Evolutionary conservation across 1,139 yeast species (phyloP), one percentile per base, ranked within the genome.

Genomic region (Protomyces inouyei): DNA sequence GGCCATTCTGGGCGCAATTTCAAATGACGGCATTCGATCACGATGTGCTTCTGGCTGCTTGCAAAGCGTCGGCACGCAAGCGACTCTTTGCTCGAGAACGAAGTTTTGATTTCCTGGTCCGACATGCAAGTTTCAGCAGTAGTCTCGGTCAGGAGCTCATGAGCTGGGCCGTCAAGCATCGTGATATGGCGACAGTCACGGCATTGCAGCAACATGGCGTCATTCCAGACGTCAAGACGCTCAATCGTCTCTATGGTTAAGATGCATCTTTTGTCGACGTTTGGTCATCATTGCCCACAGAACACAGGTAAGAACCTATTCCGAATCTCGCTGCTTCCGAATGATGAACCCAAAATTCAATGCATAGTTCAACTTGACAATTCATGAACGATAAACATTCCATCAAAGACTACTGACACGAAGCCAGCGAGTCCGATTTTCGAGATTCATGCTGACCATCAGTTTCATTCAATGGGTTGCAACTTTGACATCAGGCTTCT

Each of bases 211-310:
- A 52, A 3, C 48, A 57, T 38, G 52, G 51, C 25, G 55, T 57
- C 36, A n/a, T 53, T 12, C 61, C 61, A n/a, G 61, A 54, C 18
- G 48, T 57, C 48, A 45, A 52, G n/a, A 54, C 61, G 10, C 61
- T 57, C 10, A 57, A 57, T 21, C 16, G 8, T 4, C 48, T 43
- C 14, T 18, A 10, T 43, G 23, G 12, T 16, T n/a, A 23, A 18
- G 25, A 5, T 18, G 12, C 28, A 43, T 12, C 12, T 16, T 18
- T 4, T 28, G 5, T 28, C 32, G 5, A 28, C 32, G 8, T 28
- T 28, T 6, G 32, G 32, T 28, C 1, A 28, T 28, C 32, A 28
- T 28, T 28, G 32, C 1, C 32, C 32, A 6, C 32, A 1, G 1
- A 28, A 28, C 8, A 28, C 32, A 28, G 32, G 32, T 28, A 28